Conservation (phyloP, 2,329 filamentous ascomycete species). For the Botrytis medusae region DNA sequence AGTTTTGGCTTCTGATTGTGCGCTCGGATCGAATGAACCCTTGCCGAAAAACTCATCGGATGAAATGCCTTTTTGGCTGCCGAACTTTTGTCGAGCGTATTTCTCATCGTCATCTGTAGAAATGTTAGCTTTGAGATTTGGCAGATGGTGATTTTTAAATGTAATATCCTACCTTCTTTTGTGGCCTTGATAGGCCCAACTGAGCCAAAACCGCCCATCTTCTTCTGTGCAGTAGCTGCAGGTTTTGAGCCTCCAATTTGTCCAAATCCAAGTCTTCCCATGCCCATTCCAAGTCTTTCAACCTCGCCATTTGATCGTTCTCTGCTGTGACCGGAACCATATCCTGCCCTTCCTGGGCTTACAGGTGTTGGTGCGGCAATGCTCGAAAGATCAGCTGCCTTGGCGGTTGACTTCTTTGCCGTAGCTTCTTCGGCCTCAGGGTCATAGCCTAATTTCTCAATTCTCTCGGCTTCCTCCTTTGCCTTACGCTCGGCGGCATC, state of each 20-base stretch:
- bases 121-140: conserved; percentile 26
- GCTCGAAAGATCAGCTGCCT: conserved; percentile 52
- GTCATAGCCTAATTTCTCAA: conserved; percentile 93
- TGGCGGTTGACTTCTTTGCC: conserved; percentile 45
- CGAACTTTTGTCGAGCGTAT: conserved; percentile 87
- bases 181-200: conserved; percentile 72
- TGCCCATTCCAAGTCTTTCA: conserved; percentile 75
- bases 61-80: conserved; percentile 89
- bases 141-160: background rate
- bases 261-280: conserved; percentile 39
- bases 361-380: conserved; percentile 74
- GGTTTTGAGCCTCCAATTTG: conserved; percentile 38
- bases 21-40: conserved; percentile 75
- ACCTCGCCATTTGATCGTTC: conserved; percentile 74
- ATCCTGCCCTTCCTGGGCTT: conserved; percentile 62
- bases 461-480: conserved; percentile 94
- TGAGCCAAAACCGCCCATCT: conserved; percentile 83
- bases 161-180: conserved; percentile 56
- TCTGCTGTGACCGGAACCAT: conserved; percentile 58
- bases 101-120: conserved; percentile 70
- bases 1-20: conserved; percentile 81
- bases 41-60: conserved; percentile 98
- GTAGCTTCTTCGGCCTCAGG: conserved; percentile 73
- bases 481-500: conserved; percentile 97
- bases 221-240: conserved; percentile 42